phyloP scores from a whole-genome alignment of 2,329 filamentous ascomycete species.

The Corinectria fuckeliana region DNA sequence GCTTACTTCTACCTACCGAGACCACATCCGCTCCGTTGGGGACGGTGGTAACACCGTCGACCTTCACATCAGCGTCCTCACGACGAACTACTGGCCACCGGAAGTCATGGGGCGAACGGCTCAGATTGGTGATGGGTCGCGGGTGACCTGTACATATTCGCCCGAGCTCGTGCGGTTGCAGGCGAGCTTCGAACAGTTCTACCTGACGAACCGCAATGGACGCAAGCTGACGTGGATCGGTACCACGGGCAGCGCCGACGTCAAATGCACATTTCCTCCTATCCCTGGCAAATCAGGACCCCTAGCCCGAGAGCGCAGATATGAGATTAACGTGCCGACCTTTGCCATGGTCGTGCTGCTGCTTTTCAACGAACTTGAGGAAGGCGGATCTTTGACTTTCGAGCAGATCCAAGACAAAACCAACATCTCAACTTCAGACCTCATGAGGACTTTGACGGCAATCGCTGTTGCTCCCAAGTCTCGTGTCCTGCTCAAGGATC shows the following conservation, averaged over 20 bases:
- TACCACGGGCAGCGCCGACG: conserved; percentile 78
- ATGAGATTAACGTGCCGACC: conserved; percentile 91
- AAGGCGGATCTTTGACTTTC: conserved; percentile 59
- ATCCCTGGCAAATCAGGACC: conserved; percentile 71
- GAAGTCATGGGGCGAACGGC: conserved; percentile 77
- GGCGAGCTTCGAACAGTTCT: conserved; percentile 87
- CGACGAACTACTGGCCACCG: conserved; percentile 93
- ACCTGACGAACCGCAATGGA: conserved; percentile 85
- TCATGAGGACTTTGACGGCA: conserved; percentile 80
- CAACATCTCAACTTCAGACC: conserved; percentile 75
- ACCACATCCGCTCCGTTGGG: conserved; percentile 63
- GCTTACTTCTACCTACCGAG: conserved; percentile 77
- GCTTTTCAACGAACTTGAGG: conserved; percentile 81
- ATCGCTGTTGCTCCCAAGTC: conserved; percentile 85
- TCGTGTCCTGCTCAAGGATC: conserved; percentile 79
- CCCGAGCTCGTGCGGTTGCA: conserved; percentile 76
- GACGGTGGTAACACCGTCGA: conserved; percentile 67
- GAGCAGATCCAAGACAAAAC: conserved; percentile 86
- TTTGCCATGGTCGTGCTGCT: conserved; percentile 90
- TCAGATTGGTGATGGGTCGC: conserved; percentile 54
- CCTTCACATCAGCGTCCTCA: conserved; percentile 83
- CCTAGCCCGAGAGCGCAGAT: conserved; percentile 70
- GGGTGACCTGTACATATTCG: conserved; percentile 71
- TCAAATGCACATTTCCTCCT: conserved; percentile 79
- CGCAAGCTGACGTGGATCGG: conserved; percentile 85